Evolutionary conservation across 768 basidiomycete genomes (phyloP).

Genomic region (Lepiota subincarnata): DNA sequence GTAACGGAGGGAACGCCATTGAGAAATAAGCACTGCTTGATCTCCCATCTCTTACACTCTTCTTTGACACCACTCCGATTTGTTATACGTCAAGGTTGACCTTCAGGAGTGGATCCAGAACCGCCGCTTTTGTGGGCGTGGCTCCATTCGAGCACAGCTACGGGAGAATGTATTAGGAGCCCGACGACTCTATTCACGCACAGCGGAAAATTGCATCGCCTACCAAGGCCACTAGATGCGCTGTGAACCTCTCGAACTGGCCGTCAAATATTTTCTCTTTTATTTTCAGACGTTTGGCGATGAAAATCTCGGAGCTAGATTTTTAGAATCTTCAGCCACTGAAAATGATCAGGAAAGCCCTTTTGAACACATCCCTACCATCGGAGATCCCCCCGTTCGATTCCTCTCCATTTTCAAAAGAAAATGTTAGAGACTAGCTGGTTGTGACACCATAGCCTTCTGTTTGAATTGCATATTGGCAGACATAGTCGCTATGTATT

Average conservation of each 20-base stretch:
- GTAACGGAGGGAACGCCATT: conserved; percentile 1
- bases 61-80: not conserved
- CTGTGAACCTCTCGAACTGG: conserved; percentile 24
- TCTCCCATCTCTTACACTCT: conserved; percentile 13
- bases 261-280: conserved; percentile 33
- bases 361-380: conserved; percentile 36
- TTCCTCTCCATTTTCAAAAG: conserved; percentile 35
- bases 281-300: conserved; percentile 42
- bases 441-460: conserved; percentile 33
- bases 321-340: not conserved
- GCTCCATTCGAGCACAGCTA: too few species aligned
- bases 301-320: conserved; percentile 25
- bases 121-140: too few species aligned
- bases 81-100: conserved; percentile 3
- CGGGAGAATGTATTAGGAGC: not conserved
- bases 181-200: not conserved
- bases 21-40: conserved; percentile 7
- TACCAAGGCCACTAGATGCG: not conserved
- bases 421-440: conserved; percentile 35
- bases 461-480: conserved; percentile 23
- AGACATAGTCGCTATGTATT: too few species aligned
- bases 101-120: not conserved
- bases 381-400: conserved; percentile 41
- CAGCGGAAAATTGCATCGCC: not conserved
- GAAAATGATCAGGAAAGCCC: conserved; percentile 10